These are phyloP conservation scores for Bocquillonia castaneifolia DNA, from an alignment of 441 rosid genomes.

Conservation along the genomic window DNA sequence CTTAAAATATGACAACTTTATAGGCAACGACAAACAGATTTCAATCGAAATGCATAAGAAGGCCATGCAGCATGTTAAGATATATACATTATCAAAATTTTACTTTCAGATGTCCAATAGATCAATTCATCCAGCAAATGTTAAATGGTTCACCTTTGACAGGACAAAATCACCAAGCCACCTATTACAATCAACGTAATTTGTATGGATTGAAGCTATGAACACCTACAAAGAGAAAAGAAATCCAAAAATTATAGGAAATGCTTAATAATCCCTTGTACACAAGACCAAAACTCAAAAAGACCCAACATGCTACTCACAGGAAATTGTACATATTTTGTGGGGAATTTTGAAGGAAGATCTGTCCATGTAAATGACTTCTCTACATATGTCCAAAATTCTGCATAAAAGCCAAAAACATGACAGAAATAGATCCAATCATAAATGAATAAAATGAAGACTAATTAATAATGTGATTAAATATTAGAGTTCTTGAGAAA, in stretches of 20 bases:
- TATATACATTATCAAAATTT: background rate
- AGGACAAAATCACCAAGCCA: constrained; percentile 95
- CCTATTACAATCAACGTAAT: constrained; percentile 86
- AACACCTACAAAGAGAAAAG: constrained; percentile 52
- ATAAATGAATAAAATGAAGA: background rate
- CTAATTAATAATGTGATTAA: background rate
- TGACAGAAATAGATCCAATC: background rate
- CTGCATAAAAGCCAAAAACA: constrained; percentile 36
- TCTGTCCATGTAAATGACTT: constrained; percentile 95
- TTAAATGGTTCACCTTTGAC: constrained; percentile 57
- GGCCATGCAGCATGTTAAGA: background rate
- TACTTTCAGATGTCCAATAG: constrained; percentile 13
- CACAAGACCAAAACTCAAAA: background rate
- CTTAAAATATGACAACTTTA: background rate
- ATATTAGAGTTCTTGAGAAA: background rate
- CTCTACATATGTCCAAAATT: constrained; percentile 94
- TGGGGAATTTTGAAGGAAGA: constrained; percentile 88
- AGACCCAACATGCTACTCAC: constrained; percentile 41
- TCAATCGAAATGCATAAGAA: background rate
- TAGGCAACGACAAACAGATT: background rate
- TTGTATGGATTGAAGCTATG: constrained; percentile 88
- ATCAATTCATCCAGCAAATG: background rate
- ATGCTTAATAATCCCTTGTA: background rate
- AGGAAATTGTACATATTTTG: constrained; percentile 94
- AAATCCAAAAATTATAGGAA: constrained; percentile 5